Evolutionary conservation across 2,329 filamentous ascomycete species (phyloP), one percentile per base, ranked within the genome.

Genomic region (Diaporthe citriasiana): DNA sequence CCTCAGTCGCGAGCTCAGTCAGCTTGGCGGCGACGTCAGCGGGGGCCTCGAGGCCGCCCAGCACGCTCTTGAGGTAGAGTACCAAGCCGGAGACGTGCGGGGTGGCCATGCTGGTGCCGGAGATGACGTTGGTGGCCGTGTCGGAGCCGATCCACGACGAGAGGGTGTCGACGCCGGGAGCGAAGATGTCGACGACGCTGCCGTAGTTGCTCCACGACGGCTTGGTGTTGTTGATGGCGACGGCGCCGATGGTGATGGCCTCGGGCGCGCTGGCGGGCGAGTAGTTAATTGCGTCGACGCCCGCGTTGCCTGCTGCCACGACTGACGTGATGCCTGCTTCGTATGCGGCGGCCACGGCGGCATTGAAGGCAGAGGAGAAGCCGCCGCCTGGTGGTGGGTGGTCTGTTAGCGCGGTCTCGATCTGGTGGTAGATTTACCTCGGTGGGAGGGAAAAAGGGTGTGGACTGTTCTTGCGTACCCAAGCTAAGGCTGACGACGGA

Each of bases 81-180:
- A 87, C 89, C n/a, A 93, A 80, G 17, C 91, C 91, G 33, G 89
- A 84, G 70, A 93, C 84, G 78, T 92, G 90, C 0, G 91, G 90
- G 4, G 86, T 83, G 2, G 90, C 89, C 90, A 92, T 92, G 47
- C 87, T 90, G 8, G 91, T 93, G 45, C 91, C 91, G 19, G 85
- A 87, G 78, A 90, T 84, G 38, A 79, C 84, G 63, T 82, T 82
- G n/a, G 80, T 86, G 33, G 87, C 84, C 19, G 53, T 35, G 35
- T 65, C 27, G 27, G 73, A 73, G n/a, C 82, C 81, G 71, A 83
- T 84, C 82, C 83, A 88, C 0, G 87, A 77, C 3, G 85, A 88
- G 0, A 84, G 74, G 38, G 88, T 79, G 22, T 73, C 75, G 6
- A 83, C 80, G 5, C 87, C 87, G 0, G 87, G 85, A 0, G 85